A percentile compares a stretch with the other conserved stretches of the same genome.
Evolutionary conservation across 2,329 filamentous ascomycete species (phyloP).

Genomic region (Scedosporium dehoogii): DNA sequence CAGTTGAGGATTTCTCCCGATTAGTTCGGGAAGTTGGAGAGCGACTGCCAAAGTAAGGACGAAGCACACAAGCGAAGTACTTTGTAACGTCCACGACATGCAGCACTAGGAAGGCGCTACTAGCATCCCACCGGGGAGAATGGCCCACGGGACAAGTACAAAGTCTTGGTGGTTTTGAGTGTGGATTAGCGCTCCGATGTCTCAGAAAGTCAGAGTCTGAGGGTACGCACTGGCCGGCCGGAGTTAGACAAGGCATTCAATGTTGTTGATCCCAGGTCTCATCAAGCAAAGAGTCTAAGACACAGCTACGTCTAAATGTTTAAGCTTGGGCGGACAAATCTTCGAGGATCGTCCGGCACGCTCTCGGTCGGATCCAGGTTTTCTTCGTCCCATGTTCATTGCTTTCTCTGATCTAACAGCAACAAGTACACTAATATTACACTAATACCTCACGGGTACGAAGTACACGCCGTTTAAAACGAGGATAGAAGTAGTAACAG

Average conservation of each 20-base stretch:
- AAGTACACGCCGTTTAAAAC: no score
- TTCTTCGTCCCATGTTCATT: background rate
- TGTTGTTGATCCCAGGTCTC: background rate
- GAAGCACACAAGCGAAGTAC: background rate
- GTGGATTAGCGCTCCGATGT: background rate
- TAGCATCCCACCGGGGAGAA: no score
- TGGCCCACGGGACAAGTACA: no score
- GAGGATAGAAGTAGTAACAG: no score
- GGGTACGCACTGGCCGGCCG: no score
- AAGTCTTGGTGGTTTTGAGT: no score
- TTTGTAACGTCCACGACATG: background rate
- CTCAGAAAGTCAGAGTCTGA: background rate
- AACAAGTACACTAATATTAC: no score
- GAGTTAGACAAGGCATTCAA: background rate
- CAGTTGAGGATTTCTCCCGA: background rate
- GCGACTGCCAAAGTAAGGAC: background rate
- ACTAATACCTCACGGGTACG: no score
- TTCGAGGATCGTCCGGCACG: background rate
- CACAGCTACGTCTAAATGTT: background rate
- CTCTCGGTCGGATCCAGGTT: background rate
- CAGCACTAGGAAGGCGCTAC: no score
- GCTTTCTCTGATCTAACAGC: background rate
- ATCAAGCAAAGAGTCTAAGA: background rate
- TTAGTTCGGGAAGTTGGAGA: background rate
- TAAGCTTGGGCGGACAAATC: background rate